Base-by-base conservation (phyloP, 192 early-diverging fungal species). In the Coemansia sp. region DNA sequence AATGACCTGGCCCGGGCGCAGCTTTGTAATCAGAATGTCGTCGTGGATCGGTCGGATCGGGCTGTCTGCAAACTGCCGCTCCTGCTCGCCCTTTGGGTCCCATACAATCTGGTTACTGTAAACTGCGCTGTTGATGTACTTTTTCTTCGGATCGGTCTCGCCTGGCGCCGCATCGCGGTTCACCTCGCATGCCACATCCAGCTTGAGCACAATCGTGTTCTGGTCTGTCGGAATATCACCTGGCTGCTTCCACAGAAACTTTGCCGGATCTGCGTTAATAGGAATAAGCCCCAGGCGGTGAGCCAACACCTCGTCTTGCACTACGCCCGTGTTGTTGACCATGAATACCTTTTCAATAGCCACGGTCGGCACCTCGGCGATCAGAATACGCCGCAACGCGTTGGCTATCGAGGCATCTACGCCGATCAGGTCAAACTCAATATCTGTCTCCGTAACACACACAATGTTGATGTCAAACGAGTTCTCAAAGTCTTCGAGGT, bases 321-420 rank as follows among this genome's bases (percentile, higher is more conserved):
- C 85, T 41, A 98, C 85, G 1, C 87, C 88, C 1, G 90, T 94
- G 83, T 97, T 96, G 83, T 96, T 91, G 75, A 89, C 84, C 47
- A 97, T 83, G 72, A 88, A 98, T 21, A 97, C 94, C 19, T 90
- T 87, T 70, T 97, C 94, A 49, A 97, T 96, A 4, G 96, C 96
- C 95, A 98, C 94, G 0, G 95, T 95, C 15, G 96, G 95, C 15
- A 98, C 85, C 65, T 98, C 96, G 2, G 94, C 92, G 66, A 98
- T 91, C 86, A 98, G 67, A 39, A 95, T 92, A 47, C 96, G 73
- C 38, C 96, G 86, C 70, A 98, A 85, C 4, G 95, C 93, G 71
- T 98, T 98, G 53, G 95, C 95, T 55, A 98, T 86, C 17, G 94
- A 85, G 32, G 94, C 92, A 62, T 97, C 94, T 21, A 96, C 70